Base-by-base conservation (phyloP, 2,329 filamentous ascomycete genomes). In the Nigrospora oryzae region DNA sequence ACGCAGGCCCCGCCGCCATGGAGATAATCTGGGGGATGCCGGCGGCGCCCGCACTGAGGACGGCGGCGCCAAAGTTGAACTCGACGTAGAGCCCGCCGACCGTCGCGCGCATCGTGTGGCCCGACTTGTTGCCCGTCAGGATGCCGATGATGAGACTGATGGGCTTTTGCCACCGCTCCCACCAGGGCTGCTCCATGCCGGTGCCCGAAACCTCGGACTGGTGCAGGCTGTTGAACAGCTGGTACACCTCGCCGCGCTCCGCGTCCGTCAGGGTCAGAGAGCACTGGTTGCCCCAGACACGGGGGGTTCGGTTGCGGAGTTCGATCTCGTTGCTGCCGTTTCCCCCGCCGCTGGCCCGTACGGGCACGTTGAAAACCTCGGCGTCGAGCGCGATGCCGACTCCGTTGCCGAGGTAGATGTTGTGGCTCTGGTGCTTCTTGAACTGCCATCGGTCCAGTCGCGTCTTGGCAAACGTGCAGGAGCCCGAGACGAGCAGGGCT, bases 41-140 rank as follows among this genome's bases (percentile, higher is more conserved):
- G 30, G 36, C 44, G 16, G 44, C 44, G 35, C 40, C 41, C 15
- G 38, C 41, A 15, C 31, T 35, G 14, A 46, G 31, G 19, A 40
- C 44, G 15, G 44, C 17, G 36, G 44, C 36, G 31, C 44, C 44
- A 14, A 43, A 42, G 36, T 46, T 40, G 30, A 39, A 46, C 44
- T 46, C 44, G 35, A 46, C 44, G n/a, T 38, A 43, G 13, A 46
- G 15, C 16, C 44, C 44, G n/a, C 36, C 44, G 6, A 40, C 44
- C 8, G 44, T 46, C 23, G 44, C 44, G 16, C 36, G 33, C 28
- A 46, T 43, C 19, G 44, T 39, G 35, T 39, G 36, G 16, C 40
- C 36, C 14, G 19, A 23, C 44, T 46, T 46, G 36, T 16, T 36
- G 35, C 44, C 44, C 36, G 40, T 43, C 17, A 43, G 35, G 36